Percentiles rank a stretch among this genome's conserved stretches.
Conservation (phyloP, 306 rosid genomes). For the Parietaria judaica region DNA sequence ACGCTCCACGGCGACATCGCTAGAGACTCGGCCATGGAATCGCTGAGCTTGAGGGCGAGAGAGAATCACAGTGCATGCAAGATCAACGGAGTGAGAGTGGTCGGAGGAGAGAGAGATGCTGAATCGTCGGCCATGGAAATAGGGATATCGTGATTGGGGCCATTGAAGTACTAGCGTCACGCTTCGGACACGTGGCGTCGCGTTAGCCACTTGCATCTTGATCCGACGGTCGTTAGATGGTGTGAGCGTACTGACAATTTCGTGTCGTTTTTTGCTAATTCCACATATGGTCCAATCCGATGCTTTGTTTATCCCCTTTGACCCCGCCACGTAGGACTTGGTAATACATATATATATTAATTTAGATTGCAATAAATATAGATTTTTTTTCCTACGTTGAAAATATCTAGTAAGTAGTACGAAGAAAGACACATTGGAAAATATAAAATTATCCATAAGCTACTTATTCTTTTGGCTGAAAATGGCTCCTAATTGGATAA, state of each 20-base stretch:
- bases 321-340: background rate
- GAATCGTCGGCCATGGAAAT: conserved; percentile 1
- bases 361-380: background rate
- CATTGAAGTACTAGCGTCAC: background rate
- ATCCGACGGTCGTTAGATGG: background rate
- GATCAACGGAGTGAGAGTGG: background rate
- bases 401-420: background rate
- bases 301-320: background rate
- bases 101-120: background rate
- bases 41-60: background rate
- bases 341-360: background rate
- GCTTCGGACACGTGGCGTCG: conserved; percentile 9
- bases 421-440: background rate
- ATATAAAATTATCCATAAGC: background rate
- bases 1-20: conserved; percentile 24
- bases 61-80: background rate
- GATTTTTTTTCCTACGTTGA: background rate
- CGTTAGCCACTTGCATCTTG: conserved; percentile 1
- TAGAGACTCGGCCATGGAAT: conserved; percentile 26
- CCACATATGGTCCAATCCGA: background rate
- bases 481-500: background rate
- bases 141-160: conserved; percentile 2
- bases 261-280: background rate
- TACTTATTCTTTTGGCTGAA: background rate
- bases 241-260: background rate